Evolutionary conservation across 2,329 filamentous ascomycete genomes (phyloP).

Genomic region (Alternaria hordeiaustralica): DNA sequence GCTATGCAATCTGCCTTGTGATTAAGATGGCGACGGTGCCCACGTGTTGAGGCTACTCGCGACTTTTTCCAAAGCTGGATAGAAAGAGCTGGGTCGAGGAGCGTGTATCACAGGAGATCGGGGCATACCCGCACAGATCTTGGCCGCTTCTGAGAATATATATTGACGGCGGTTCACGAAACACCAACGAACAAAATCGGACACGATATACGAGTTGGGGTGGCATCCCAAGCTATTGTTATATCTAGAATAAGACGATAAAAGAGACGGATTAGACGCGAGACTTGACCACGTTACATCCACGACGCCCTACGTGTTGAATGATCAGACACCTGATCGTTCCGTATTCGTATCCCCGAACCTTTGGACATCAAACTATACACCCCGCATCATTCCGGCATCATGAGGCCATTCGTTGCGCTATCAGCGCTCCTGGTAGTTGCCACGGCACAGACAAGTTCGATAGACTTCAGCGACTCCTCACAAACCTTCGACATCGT

Average conservation of each 20-base stretch:
- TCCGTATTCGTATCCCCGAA: not conserved
- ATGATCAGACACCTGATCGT: not conserved
- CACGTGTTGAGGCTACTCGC: not conserved
- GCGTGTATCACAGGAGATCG: not conserved
- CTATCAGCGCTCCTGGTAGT: slow-evolving; percentile 5
- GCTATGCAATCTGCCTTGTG: not conserved
- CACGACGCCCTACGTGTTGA: not conserved
- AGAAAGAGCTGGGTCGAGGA: not conserved
- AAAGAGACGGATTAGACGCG: not conserved
- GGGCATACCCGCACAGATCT: not conserved
- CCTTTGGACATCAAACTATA: not conserved
- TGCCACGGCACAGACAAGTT: slow-evolving; percentile 7
- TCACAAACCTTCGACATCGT: slow-evolving; percentile 10
- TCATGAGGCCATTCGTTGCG: slow-evolving; percentile 7
- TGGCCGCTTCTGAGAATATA: not conserved
- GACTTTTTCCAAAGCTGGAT: not conserved
- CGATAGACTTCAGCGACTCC: slow-evolving; percentile 8
- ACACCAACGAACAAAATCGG: not conserved
- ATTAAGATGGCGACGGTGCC: not conserved
- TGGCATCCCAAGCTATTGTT: not conserved
- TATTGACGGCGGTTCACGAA: not conserved
- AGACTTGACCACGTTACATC: not conserved
- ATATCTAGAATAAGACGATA: not conserved
- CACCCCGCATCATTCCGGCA: not conserved
- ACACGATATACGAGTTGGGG: not conserved